Conservation (phyloP, 129 eudicot species). For the Ambrosia artemisiifolia region DNA sequence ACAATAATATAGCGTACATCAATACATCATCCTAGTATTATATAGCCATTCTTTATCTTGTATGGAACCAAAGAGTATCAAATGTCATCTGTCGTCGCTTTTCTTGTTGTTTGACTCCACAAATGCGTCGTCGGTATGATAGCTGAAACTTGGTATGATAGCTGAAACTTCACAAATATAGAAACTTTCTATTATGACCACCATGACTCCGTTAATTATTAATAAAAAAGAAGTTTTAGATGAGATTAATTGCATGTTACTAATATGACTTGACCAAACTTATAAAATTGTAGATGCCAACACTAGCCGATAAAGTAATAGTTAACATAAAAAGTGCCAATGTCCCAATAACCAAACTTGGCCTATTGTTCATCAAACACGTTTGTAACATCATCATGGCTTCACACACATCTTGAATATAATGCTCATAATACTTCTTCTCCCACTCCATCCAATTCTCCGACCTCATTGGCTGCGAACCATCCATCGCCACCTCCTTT, state of each 20-base stretch:
- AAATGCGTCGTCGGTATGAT: no score
- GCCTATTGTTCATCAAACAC: slow-evolving; percentile 63
- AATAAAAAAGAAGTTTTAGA: not conserved
- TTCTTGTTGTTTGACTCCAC: no score
- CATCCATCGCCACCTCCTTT: slow-evolving; percentile 33
- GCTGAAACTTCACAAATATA: no score
- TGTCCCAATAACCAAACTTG: slow-evolving; percentile 51
- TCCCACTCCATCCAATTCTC: slow-evolving; percentile 72
- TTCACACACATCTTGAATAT: slow-evolving; percentile 50
- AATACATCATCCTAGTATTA: no score
- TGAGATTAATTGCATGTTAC: not conserved
- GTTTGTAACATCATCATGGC: slow-evolving; percentile 39
- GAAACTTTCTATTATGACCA: no score
- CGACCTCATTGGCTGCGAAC: slow-evolving; percentile 6
- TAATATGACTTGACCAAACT: not conserved
- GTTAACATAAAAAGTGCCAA: slow-evolving; percentile 30
- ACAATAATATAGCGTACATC: no score
- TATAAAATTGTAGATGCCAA: not conserved
- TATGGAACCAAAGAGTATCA: no score
- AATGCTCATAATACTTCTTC: slow-evolving; percentile 36
- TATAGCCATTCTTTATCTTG: no score
- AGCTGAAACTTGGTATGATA: no score
- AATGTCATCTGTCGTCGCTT: no score
- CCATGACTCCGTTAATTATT: no score
- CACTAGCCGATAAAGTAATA: not conserved